Percentiles rank a stretch among this genome's conserved stretches.
phyloP scores from a whole-genome alignment of 805 yeast species.

The Teunomyces tritomae region DNA sequence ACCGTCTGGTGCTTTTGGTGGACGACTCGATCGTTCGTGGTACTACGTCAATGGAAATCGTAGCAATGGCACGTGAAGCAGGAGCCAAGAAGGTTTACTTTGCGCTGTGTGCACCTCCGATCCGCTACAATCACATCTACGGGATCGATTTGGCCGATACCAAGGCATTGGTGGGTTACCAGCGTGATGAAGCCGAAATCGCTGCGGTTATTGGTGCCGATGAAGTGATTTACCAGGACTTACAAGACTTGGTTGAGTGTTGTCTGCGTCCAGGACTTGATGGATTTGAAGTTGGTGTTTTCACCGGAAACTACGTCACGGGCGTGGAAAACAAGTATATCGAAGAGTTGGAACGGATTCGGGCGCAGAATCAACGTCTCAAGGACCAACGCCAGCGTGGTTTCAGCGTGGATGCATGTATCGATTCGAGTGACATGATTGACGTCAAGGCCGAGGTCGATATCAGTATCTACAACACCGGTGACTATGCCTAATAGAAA shows the following conservation, averaged over 20 bases:
- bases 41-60: conserved; percentile 94
- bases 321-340: conserved; percentile 85
- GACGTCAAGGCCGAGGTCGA: conserved; percentile 80
- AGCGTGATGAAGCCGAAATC: conserved; percentile 71
- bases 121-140: conserved; percentile 90
- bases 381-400: conserved; percentile 40
- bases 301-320: conserved; percentile 92
- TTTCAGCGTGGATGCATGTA: conserved; percentile 39
- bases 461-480: conserved; percentile 55
- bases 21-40: conserved; percentile 98
- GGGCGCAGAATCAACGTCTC: conserved; percentile 70
- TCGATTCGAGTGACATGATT: conserved; percentile 43
- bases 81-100: conserved; percentile 94
- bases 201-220: conserved; percentile 85
- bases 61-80: conserved; percentile 97
- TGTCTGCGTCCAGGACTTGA: conserved; percentile 55
- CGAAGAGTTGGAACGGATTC: conserved; percentile 73
- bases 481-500: conserved; percentile 39
- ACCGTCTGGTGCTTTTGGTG: conserved; percentile 80
- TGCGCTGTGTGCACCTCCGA: conserved; percentile 98
- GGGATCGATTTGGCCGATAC: conserved; percentile 98
- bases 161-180: conserved; percentile 86
- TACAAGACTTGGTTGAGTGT: conserved; percentile 80
- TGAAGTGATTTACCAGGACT: conserved; percentile 80
- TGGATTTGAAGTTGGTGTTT: conserved; percentile 92